These are phyloP conservation scores for Pistacia vera DNA, from an alignment of 345 rosid species.

Conservation along the genomic window DNA sequence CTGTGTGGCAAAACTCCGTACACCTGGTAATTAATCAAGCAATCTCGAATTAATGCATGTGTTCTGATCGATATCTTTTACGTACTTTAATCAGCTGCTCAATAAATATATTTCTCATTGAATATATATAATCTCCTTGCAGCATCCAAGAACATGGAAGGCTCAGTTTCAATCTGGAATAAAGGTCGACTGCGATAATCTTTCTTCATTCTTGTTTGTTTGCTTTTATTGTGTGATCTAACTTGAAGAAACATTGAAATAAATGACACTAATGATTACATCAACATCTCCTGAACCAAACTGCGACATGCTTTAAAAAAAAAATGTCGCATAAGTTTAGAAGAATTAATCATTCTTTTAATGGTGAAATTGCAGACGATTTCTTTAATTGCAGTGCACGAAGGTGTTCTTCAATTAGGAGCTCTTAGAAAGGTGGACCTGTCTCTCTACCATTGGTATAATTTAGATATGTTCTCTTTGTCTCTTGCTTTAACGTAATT, in stretches of 20 bases:
- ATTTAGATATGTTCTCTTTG: neutral
- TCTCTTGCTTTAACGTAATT: neutral
- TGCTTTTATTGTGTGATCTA: neutral
- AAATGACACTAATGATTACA: too few relatives aligned
- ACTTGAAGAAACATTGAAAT: neutral
- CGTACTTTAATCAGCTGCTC: neutral
- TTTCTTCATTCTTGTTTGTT: neutral
- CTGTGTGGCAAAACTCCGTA: constrained; percentile 4
- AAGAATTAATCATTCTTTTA: neutral
- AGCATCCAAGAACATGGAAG: constrained; percentile 19
- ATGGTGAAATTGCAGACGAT: constrained; percentile 12
- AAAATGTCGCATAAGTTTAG: neutral
- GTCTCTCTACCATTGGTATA: neutral
- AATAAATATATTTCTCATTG: neutral
- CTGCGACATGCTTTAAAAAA: neutral
- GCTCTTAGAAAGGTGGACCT: constrained; percentile 3
- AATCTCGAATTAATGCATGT: too few relatives aligned
- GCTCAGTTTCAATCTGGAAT: constrained; percentile 18
- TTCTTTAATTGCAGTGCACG: constrained; percentile 7
- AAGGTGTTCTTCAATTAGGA: constrained; percentile 21
- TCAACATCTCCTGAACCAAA: neutral
- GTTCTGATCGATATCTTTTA: too few relatives aligned
- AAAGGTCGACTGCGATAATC: constrained; percentile 4
- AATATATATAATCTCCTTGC: constrained; percentile 3
- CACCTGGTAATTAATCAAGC: neutral